Conservation (phyloP, 495 filamentous ascomycete genomes). For the Aspergillus saccharolyticus region DNA sequence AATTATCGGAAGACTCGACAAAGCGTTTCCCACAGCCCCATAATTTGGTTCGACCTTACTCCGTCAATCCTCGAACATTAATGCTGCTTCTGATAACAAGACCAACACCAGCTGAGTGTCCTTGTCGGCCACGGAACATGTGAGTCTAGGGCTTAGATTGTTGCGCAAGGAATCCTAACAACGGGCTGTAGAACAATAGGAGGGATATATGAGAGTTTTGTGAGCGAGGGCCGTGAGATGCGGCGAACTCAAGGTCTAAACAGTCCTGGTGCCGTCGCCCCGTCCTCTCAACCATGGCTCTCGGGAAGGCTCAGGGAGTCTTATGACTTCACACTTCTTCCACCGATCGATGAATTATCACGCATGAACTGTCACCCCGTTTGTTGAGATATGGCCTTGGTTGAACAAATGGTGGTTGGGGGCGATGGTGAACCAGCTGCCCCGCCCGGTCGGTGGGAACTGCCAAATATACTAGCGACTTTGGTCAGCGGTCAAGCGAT, state of each 20-base stretch:
- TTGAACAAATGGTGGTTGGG: not conserved
- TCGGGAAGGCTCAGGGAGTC: not conserved
- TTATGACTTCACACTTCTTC: not conserved
- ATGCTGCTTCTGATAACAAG: too few species aligned
- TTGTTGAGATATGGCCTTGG: not conserved
- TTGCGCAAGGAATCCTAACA: not conserved
- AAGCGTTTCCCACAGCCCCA: too few species aligned
- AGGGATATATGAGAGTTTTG: not conserved
- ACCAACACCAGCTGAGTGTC: too few species aligned
- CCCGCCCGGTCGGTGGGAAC: not conserved
- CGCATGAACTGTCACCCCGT: not conserved
- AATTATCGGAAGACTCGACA: too few species aligned
- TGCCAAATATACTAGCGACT: not conserved
- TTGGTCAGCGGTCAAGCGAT: not conserved
- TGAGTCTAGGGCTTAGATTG: not conserved
- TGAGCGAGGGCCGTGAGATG: not conserved
- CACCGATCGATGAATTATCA: not conserved
- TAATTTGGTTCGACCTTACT: too few species aligned
- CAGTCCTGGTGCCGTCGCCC: not conserved
- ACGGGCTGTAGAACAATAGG: not conserved
- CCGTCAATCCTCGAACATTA: too few species aligned
- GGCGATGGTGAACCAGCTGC: not conserved
- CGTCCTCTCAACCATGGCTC: not conserved
- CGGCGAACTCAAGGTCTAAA: not conserved
- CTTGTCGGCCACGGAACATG: not conserved